Base-by-base conservation (phyloP, 2,329 filamentous ascomycete species). In the Penicillium corylophilum region DNA sequence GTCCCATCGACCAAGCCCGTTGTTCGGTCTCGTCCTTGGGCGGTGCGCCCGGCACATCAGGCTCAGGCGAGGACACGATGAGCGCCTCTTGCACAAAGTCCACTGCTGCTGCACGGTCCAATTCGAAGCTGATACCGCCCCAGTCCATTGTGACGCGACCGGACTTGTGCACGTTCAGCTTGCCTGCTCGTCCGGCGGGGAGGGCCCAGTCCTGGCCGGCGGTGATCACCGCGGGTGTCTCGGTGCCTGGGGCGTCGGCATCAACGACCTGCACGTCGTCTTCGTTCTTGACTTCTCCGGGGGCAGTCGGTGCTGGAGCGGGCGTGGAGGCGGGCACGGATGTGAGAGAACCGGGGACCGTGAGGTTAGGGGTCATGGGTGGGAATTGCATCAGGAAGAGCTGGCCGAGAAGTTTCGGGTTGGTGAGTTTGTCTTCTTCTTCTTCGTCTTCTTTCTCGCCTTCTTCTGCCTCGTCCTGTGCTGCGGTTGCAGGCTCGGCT, bases 311-410 rank as follows among this genome's bases (percentile, higher is more conserved):
- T 26, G 22, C 23, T 22, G 39, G 39, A 8, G 23, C 23, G 40
- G 12, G 33, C 2, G 35, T 39, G 22, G 50, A 44, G 45, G 50
- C 31, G 23, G 41, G 18, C 28, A 23, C 18, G 9, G 39, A 31
- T 35, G 44, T 26, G 29, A 28, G 22, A 2, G 59, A 58, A 13
- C 62, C 63, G 1, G 76, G 70, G 9, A 76, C 63, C 31, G 73
- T 60, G 22, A 86, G 76, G 52, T 80, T 79, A 5, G 84, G 84
- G 4, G 85, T 79, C 51, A 84, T 75, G 0, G 84, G 82, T 12
- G 84, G 84, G 61, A 86, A 80, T 66, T 86, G 84, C 66, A 86
- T 82, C 46, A 86, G 74, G 64, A 86, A 86, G 47, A 84, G 75
- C 51, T 80, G 78, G 48, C 83, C 79, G 31, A 79, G 71, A 16